Percentiles rank a stretch among this genome's conserved stretches.
Conservation (phyloP, 2,329 filamentous ascomycete species). For the Chrysosporium keratinophilum region DNA sequence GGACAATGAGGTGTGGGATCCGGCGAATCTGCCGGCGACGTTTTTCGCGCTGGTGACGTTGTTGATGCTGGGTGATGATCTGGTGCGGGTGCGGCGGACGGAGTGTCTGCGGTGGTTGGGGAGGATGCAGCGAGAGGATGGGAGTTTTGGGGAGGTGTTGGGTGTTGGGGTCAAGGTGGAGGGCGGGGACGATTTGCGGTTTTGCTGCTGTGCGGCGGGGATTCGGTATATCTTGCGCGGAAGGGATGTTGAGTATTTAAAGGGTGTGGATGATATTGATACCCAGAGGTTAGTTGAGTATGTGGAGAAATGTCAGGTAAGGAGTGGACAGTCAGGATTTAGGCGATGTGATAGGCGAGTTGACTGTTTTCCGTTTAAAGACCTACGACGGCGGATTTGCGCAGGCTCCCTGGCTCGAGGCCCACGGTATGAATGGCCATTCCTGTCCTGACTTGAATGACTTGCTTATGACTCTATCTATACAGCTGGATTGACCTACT, state of each 20-base stretch:
- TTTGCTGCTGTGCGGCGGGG: conserved; percentile 73
- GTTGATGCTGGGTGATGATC: conserved; percentile 52
- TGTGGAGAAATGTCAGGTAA: conserved; percentile 55
- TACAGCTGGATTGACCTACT: conserved; percentile 80
- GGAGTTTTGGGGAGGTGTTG: conserved; percentile 81
- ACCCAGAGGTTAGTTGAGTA: conserved; percentile 59
- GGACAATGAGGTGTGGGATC: conserved; percentile 53
- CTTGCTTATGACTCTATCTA: conserved; percentile 18
- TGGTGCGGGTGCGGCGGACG: conserved; percentile 55
- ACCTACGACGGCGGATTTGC: conserved; percentile 78
- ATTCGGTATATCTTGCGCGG: conserved; percentile 74
- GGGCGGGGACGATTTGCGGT: conserved; percentile 74
- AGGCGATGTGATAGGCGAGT: neutral
- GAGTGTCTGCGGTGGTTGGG: conserved; percentile 65
- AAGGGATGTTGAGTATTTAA: conserved; percentile 43
- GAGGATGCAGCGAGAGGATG: conserved; percentile 66
- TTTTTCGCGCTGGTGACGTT: conserved; percentile 77
- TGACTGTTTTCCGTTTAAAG: conserved; percentile 31
- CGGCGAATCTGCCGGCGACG: conserved; percentile 76
- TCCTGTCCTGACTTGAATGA: conserved; percentile 11
- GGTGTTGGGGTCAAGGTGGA: conserved; percentile 51
- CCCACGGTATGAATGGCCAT: conserved; percentile 54
- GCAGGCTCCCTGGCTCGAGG: conserved; percentile 67
- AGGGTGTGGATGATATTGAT: conserved; percentile 61
- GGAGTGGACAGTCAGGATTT: conserved; percentile 10